Base-by-base conservation (phyloP, 1,284 basidiomycete species). In the Apiotrichum montevideense region DNA sequence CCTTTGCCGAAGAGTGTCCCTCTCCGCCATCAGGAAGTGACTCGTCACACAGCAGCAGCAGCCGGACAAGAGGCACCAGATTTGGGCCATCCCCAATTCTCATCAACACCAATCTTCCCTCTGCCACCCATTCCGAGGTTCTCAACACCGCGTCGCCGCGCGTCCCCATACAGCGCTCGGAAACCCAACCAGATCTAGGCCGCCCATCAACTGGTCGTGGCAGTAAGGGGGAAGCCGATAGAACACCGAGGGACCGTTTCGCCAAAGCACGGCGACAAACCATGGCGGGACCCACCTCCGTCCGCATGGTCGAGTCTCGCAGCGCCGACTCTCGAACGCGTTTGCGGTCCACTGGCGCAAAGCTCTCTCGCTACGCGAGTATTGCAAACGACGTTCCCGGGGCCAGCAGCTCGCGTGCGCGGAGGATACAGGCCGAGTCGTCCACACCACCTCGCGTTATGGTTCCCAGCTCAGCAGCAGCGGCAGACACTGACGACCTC, bases 271-370 rank as follows among this genome's bases (percentile, higher is more conserved):
- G 50, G 10, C 29, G 50, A 29, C 50, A 51, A 9, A 71, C 66
- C 51, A 64, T 68, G 41, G 68, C 66, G 3, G 61, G 64, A 1
- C 57, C 70, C 3, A 55, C 62, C 1, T 63, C 72, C 1, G 65
- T 71, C 11, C 66, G 68, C 8, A 72, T 73, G 69, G 54, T 56
- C 3, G 68, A 70, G 55, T 67, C 59, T 42, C 56, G 61, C 37
- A 70, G 66, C 47, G 68, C 68, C 3, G 70, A 71, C 32, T 62
- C 64, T 0, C 53, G 69, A 34, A 54, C 63, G 3, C 59, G 65
- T 11, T 40, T 69, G 4, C 51, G 65, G 8, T 63, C 66, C 2
- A 43, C 48, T 0, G 52, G 52, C 32, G 29, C 54, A 6, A 63
- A 53, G 35, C 52, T 63, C 7, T 39, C 44, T 4, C 55, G 61